Evolutionary conservation across 177 flowering plant genomes (phyloP), one percentile per base, ranked within the genome.

Genomic region (Tripterygium wilfordii): DNA sequence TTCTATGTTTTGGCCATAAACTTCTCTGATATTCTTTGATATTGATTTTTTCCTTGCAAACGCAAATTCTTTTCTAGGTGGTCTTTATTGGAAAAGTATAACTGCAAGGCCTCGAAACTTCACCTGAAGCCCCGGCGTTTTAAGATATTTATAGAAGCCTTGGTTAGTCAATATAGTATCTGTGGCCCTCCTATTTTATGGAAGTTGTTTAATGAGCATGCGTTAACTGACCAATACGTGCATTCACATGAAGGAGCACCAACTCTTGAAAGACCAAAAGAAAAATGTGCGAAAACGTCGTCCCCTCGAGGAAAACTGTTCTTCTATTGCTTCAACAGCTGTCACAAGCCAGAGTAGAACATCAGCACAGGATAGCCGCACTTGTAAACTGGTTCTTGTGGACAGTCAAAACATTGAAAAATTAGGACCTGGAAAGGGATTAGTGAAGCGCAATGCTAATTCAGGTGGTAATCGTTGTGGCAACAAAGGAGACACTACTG

Each of bases 31-130:
- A 14, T 22, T 24, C 51, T 7, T 30, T 42, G 14, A 10, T 8
- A 2, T 32, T n/a, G 42, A 42, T 10, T 2, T 22, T 43, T 44
- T 15, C 19, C 37, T 30, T 15, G 19, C 8, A 35, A 9, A 27
- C 47, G 20, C 42, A 18, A 50, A 13, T 46, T 58, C 26, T 53
- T 44, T 39, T 62, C 29, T 68, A 94, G 99, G 99, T 94, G 97
- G 97, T 87, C 99, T 41, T 74, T 94, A 48, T 70, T 94, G 66
- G 99, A 94, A 67, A 89, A 94, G 60, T 78, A 87, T 53, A 94
- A 96, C 75, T 88, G 95, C 69, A 88, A 78, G 63, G 89, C 99
- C 36, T 86, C 99, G 58, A 89, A 86, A 60, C 96, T 88, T 67
- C 97, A 87, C 67, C 57, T 87, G 66, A 94, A 94, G 70, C 99